Evolutionary conservation across 2,329 filamentous ascomycete genomes (phyloP).

Genomic region (Stemphylium vesicarium): DNA sequence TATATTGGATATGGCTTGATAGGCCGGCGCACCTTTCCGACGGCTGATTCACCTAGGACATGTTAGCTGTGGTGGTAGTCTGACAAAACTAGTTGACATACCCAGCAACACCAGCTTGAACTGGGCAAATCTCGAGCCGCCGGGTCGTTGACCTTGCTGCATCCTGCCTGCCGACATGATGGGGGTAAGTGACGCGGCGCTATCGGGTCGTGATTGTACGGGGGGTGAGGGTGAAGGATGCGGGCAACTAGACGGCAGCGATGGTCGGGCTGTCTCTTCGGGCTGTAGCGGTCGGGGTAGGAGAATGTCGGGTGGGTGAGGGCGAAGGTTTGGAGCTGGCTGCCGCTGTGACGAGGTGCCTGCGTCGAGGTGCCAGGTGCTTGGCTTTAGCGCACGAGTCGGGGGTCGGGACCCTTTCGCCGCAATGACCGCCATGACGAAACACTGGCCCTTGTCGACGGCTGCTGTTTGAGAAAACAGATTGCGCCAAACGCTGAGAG

Average conservation of each 20-base stretch:
- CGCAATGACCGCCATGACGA: slow-evolving; percentile 25
- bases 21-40: slow-evolving; percentile 79
- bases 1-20: slow-evolving; percentile 26
- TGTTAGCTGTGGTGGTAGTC: slow-evolving; percentile 23
- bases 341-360: slow-evolving; percentile 23
- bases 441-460: slow-evolving; percentile 13
- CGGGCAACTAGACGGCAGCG: not conserved
- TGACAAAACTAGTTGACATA: slow-evolving; percentile 56
- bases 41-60: slow-evolving; percentile 88
- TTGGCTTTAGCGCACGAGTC: slow-evolving; percentile 13
- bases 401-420: slow-evolving; percentile 10
- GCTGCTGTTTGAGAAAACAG: slow-evolving; percentile 6
- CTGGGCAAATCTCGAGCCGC: slow-evolving; percentile 85
- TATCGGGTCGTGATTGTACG: slow-evolving; percentile 15
- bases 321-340: slow-evolving; percentile 14
- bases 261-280: slow-evolving; percentile 5
- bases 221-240: slow-evolving; percentile 4
- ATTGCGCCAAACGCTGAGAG: slow-evolving; percentile 4
- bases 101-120: slow-evolving; percentile 98
- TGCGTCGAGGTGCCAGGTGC: slow-evolving; percentile 10
- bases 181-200: slow-evolving; percentile 34
- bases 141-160: slow-evolving; percentile 71
- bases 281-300: not conserved
- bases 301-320: slow-evolving; percentile 10
- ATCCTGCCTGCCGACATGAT: slow-evolving; percentile 80